Base-by-base conservation (phyloP, 768 basidiomycete genomes). In the Boletales sp. region DNA sequence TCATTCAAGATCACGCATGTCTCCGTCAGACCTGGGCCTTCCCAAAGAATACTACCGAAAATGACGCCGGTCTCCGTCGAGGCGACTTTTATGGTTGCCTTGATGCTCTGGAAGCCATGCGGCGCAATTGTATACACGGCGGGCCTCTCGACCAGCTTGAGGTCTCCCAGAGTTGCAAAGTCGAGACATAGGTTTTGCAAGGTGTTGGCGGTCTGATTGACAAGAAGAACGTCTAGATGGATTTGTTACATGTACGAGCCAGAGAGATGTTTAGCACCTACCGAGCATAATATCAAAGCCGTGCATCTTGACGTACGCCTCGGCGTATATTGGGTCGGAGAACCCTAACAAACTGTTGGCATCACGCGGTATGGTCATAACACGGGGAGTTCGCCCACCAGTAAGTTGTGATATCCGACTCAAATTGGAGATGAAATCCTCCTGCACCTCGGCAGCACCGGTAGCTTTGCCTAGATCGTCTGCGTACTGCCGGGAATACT, bases 31-130 rank as follows among this genome's bases (percentile, higher is more conserved):
- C 85, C 88, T 1, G 87, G 85, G 10, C 89, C 90, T 62, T 96
- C 93, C 88, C 95, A 98, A 11, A 95, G 83, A 53, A 97, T 97
- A 64, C 91, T 94, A 15, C 96, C 96, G 56, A 98, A 98, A 58
- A 97, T 96, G 54, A 97, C 94, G 38, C 94, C 96, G 2, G 96
- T 98, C 70, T 99, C 96, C 0, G 96, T 98, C 18, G 93, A 96
- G 0, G 95, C 94, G 2, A 95, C 83, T 74, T 99, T 98, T 74
- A 99, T 94, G 2, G 96, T 97, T 15, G 94, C 93, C 67, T 97
- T 97, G 74, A 98, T 93, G 65, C 87, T 93, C 71, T 96, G 95
- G 87, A 98, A 99, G 17, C 90, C 89, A 61, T 98, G 92, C 0
- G 95, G 96, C 2, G 84, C 95, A 36, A 98, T 80, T 0, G 94